These are phyloP conservation scores for Cryptosporidium felis DNA, from an alignment of 169 alveolate species.

Conservation along the genomic window DNA sequence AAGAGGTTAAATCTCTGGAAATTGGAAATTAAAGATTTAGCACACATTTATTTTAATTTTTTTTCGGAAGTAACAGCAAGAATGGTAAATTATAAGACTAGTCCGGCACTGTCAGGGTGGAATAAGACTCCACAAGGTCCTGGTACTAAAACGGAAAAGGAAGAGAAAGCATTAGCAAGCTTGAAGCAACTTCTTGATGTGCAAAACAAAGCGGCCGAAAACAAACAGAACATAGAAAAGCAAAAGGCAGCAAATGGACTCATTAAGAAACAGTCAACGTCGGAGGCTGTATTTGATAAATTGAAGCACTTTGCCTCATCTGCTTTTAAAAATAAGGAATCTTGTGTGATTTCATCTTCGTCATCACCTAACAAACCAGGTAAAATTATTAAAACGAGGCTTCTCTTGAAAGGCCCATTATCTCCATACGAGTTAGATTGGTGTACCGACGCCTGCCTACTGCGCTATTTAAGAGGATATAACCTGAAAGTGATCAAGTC, in stretches of 20 bases:
- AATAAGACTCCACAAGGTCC: constrained; percentile 58
- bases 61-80: background rate
- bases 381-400: constrained; percentile 49
- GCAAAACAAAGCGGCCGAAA: constrained; percentile 67
- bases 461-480: constrained; percentile 62
- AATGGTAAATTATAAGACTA: constrained; percentile 50
- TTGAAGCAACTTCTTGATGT: constrained; percentile 50
- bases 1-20: constrained; percentile 9
- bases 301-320: constrained; percentile 59
- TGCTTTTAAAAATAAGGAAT: constrained; percentile 40
- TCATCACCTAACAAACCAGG: constrained; percentile 65
- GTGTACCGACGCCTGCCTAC: constrained; percentile 62
- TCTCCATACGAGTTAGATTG: constrained; percentile 54
- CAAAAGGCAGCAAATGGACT: constrained; percentile 54
- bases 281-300: constrained; percentile 60
- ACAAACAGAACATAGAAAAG: constrained; percentile 29
- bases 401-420: constrained; percentile 52
- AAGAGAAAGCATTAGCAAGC: constrained; percentile 38
- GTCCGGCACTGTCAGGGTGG: constrained; percentile 54
- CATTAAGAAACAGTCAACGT: constrained; percentile 39
- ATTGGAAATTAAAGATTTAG: background rate
- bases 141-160: constrained; percentile 65
- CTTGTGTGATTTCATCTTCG: constrained; percentile 55
- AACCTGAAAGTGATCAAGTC: constrained; percentile 56
- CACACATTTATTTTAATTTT: background rate